Evolutionary conservation across 202 grass and related monocot species (phyloP).

Genomic region (Cymbopogon flexuosus): DNA sequence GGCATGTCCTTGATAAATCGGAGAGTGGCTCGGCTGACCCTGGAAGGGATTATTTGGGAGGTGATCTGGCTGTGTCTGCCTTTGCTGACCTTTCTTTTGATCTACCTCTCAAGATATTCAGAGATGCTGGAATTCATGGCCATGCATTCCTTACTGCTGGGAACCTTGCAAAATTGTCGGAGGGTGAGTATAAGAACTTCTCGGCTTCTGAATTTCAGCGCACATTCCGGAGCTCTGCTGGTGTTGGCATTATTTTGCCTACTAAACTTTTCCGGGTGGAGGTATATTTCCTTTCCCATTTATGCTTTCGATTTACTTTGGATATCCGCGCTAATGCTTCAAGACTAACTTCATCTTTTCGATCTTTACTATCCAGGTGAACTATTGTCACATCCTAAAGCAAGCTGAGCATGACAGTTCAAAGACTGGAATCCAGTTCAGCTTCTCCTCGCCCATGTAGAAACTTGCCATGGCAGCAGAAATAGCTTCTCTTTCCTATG

Average conservation of each 20-base stretch:
- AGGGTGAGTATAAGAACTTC: conserved; percentile 59
- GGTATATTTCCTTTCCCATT: conserved; percentile 33
- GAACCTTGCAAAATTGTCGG: conserved; percentile 56
- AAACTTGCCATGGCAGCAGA: neutral
- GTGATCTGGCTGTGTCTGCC: conserved; percentile 81
- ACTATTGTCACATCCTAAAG: conserved; percentile 90
- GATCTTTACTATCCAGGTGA: conserved; percentile 54
- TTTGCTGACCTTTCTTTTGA: conserved; percentile 95
- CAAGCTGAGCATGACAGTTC: conserved; percentile 73
- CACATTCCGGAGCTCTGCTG: conserved; percentile 80
- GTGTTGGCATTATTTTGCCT: conserved; percentile 79
- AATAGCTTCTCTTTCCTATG: neutral
- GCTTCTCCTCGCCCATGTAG: conserved; percentile 76
- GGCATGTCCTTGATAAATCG: conserved; percentile 40
- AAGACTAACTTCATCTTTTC: neutral
- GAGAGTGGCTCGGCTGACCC: conserved; percentile 30
- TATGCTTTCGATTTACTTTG: neutral
- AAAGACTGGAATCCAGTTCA: conserved; percentile 90
- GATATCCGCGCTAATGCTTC: neutral
- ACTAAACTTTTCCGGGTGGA: conserved; percentile 86
- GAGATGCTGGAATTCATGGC: conserved; percentile 83
- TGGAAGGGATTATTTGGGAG: conserved; percentile 69
- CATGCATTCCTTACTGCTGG: conserved; percentile 73
- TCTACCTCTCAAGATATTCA: conserved; percentile 73
- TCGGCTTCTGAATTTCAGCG: conserved; percentile 48